phyloP scores from a whole-genome alignment of 1,139 yeast species.

The Blastobotrys persicus region DNA sequence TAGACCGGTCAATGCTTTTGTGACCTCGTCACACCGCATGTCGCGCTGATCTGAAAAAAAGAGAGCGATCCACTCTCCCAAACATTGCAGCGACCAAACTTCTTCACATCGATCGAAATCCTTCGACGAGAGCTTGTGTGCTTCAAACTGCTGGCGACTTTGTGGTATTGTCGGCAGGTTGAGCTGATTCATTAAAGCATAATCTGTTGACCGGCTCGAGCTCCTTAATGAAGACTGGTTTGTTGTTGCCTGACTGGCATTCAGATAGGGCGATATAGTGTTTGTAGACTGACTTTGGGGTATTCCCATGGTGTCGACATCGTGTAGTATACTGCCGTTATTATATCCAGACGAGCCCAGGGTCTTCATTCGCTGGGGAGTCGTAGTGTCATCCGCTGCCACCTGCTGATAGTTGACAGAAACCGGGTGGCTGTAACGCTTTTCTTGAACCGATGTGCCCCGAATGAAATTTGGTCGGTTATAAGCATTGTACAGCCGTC shows the following conservation, averaged over 20 bases:
- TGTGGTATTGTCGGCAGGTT: conserved; percentile 38
- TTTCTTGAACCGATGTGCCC: conserved; percentile 3
- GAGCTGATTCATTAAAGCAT: conserved; percentile 30
- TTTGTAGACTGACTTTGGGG: conserved; percentile 8
- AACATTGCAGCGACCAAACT: conserved; percentile 49
- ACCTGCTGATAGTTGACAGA: neutral
- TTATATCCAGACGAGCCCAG: neutral
- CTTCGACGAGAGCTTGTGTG: conserved; percentile 42
- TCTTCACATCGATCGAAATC: conserved; percentile 45
- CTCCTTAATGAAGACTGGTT: conserved; percentile 22
- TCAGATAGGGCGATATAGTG: conserved; percentile 4
- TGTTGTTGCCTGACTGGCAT: neutral
- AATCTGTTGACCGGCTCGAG: conserved; percentile 29
- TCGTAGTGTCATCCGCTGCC: neutral
- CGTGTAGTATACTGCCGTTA: neutral
- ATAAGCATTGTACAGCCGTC: neutral
- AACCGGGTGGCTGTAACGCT: conserved; percentile 5
- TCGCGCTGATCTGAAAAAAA: conserved; percentile 38
- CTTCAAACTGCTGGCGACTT: conserved; percentile 35
- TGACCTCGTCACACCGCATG: conserved; percentile 41
- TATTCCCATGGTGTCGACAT: neutral
- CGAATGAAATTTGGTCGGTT: conserved; percentile 3
- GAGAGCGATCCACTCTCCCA: conserved; percentile 37
- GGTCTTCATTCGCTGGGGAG: conserved; percentile 13
- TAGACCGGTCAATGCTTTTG: conserved; percentile 48